Evolutionary conservation across 306 rosid species (phyloP), one percentile per base, ranked within the genome.

Genomic region (Castanospermum australe): DNA sequence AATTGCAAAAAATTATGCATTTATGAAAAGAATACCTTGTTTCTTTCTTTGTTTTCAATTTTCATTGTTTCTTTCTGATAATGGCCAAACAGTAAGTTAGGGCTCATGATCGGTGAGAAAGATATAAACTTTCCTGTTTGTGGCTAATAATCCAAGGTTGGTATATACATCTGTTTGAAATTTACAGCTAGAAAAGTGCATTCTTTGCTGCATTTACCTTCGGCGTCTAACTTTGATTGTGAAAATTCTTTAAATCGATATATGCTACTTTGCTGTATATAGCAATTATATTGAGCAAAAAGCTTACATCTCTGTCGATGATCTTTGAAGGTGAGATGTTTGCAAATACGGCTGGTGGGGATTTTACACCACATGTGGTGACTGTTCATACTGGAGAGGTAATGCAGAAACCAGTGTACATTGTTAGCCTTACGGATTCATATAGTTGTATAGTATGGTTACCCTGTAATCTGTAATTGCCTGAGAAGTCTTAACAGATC

Each of bases 301-400:
- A 17, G 74, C 72, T 81, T n/a, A 84, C 75, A 55, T 66, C 18
- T 82, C 7, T 78, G 73, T 51, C 18, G 62, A 60, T 83, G 75
- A 83, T 86, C 8, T 77, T 63, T 84, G 89, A 71, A 90, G 97
- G 94, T 30, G 94, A 76, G 67, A 62, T 84, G 68, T 84, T 89
- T 84, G 87, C 90, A 22, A 84, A 33, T 80, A 80, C 90, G 0
- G 92, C 92, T 39, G 89, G 87, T 71, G 89, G 84, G 75, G 92
- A 89, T 81, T 94, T 94, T 44, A 84, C 86, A 61, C 90, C 98
- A 4, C 96, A 88, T 69, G 94, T 87, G 47, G 83, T 94, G 47
- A 90, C 88, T 67, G 88, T 90, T 75, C 65, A 84, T 55, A 78
- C 94, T 0, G 97, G 97, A 59, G 92, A 94, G 96, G 98, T 92